Evolutionary conservation across 805 yeast species (phyloP).

Genomic region (Kluyveromyces starmeri): DNA sequence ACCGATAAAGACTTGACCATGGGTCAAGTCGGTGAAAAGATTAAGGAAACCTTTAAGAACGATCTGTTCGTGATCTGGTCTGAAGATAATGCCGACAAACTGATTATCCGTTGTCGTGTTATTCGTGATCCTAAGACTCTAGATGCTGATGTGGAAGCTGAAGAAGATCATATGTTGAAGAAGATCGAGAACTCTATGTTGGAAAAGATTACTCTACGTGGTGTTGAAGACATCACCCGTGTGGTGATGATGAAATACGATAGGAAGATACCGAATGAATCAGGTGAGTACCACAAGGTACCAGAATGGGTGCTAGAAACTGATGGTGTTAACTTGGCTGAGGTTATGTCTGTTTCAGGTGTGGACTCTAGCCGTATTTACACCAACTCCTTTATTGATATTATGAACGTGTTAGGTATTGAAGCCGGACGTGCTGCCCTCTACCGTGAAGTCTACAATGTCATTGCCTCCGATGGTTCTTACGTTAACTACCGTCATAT

Average conservation of each 20-base stretch:
- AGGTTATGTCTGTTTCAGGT: slow-evolving; percentile 91
- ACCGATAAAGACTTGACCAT: slow-evolving; percentile 94
- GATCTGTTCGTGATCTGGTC: slow-evolving; percentile 98
- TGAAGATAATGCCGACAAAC: slow-evolving; percentile 95
- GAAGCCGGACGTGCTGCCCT: slow-evolving; percentile 96
- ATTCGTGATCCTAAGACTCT: slow-evolving; percentile 90
- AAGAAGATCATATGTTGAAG: slow-evolving; percentile 93
- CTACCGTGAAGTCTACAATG: slow-evolving; percentile 90
- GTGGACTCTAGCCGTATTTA: slow-evolving; percentile 86
- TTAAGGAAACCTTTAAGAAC: slow-evolving; percentile 84
- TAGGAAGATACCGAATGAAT: slow-evolving; percentile 57
- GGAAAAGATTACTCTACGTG: slow-evolving; percentile 88
- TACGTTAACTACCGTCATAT: slow-evolving; percentile 97
- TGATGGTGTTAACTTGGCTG: slow-evolving; percentile 94
- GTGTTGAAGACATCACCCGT: slow-evolving; percentile 88
- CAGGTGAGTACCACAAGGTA: slow-evolving; percentile 81
- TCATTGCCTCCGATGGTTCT: slow-evolving; percentile 98
- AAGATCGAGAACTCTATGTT: slow-evolving; percentile 94
- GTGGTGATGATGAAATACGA: slow-evolving; percentile 76
- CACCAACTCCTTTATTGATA: slow-evolving; percentile 94
- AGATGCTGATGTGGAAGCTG: slow-evolving; percentile 91
- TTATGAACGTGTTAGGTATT: slow-evolving; percentile 90
- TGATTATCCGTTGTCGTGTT: slow-evolving; percentile 96
- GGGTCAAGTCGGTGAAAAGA: slow-evolving; percentile 97
- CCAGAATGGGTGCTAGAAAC: slow-evolving; percentile 99